phyloP scores from a whole-genome alignment of 1,284 basidiomycete genomes.

The Phenoliferia sp. region DNA sequence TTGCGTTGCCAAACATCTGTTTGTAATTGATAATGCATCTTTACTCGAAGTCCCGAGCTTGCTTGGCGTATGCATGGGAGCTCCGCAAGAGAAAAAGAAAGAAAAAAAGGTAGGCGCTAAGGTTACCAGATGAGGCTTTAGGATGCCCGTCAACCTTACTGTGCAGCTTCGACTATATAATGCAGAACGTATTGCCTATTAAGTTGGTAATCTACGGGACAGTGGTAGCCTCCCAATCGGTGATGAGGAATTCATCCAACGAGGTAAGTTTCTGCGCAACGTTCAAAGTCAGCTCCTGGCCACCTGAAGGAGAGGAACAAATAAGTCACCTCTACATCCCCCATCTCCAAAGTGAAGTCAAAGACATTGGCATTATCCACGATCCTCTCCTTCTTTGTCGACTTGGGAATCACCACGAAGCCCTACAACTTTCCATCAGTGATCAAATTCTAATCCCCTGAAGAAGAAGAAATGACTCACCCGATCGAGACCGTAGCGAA shows the following conservation, averaged over 20 bases:
- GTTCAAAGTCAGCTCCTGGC: not conserved
- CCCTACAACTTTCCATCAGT: too few species aligned
- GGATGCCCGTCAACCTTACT: too few species aligned
- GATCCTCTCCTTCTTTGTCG: slow-evolving; percentile 60
- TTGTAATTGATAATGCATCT: not conserved
- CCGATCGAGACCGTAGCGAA: slow-evolving; percentile 78
- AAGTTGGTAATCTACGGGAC: too few species aligned
- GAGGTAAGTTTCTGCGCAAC: slow-evolving; percentile 14
- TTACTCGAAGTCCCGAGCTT: not conserved
- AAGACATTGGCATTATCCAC: slow-evolving; percentile 63
- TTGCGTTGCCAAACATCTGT: too few species aligned
- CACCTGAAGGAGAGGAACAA: not conserved
- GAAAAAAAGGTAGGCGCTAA: too few species aligned
- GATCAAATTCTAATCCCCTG: too few species aligned
- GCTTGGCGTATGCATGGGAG: not conserved
- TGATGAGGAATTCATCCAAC: slow-evolving; percentile 26
- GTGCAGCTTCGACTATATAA: too few species aligned
- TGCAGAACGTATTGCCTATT: too few species aligned
- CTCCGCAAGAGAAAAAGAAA: not conserved
- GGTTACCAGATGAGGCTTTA: too few species aligned
- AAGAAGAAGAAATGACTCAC: slow-evolving; percentile 52
- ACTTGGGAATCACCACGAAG: slow-evolving; percentile 66
- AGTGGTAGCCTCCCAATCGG: slow-evolving; percentile 25
- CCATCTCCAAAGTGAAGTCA: slow-evolving; percentile 59
- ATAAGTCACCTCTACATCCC: slow-evolving; percentile 52